Evolutionary conservation across 345 rosid species (phyloP), one percentile per base, ranked within the genome.

Genomic region (Gossypium raimondii): DNA sequence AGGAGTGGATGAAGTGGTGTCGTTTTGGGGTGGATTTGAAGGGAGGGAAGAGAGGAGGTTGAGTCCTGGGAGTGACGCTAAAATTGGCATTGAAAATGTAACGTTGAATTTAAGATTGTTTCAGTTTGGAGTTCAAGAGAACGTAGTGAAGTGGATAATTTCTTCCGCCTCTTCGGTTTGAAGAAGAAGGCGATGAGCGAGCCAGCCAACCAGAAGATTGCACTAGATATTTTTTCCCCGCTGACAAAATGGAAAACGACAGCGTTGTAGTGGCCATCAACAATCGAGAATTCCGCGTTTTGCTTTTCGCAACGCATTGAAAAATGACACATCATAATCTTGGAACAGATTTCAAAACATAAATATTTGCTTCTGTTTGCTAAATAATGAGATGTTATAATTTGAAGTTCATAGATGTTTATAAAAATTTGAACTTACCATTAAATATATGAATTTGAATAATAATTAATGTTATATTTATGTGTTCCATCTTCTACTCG

Each of bases 31-130:
- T 13, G 89, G 87, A 2, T 83, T 67, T 2, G 98, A 77, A 38
- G 97, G 97, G 7, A 90, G 87, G 38, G 93, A 86, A 44, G 97
- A 82, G 87, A 94, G 91, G 84, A 89, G 95, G 78, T 87, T 86
- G 55, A 87, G 72, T 34, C 83, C 85, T 38, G 84, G 86, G 2
- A 92, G 81, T 66, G 96, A 85, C 8, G 93, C 85, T 13, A 87
- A 74, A 57, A 87, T 86, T 72, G 83, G 73, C 98, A 91, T 92
- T 72, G 86, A 62, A 14, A 18, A 57, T 5, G 41, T 5, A 18
- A 59, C 14, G 11, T 72, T 53, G 27, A 55, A 53, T 9, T 10
- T n/a, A 11, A 14, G 10, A 44, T 44, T 65, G 70, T 44, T 65
- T 65, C 53, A 18, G 14, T 18, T 45, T 4, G 29, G 7, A 13